Percentiles rank a stretch among this genome's conserved stretches.
Evolutionary conservation across 805 yeast species (phyloP).

Genomic region (Wickerhamiella lipophila): DNA sequence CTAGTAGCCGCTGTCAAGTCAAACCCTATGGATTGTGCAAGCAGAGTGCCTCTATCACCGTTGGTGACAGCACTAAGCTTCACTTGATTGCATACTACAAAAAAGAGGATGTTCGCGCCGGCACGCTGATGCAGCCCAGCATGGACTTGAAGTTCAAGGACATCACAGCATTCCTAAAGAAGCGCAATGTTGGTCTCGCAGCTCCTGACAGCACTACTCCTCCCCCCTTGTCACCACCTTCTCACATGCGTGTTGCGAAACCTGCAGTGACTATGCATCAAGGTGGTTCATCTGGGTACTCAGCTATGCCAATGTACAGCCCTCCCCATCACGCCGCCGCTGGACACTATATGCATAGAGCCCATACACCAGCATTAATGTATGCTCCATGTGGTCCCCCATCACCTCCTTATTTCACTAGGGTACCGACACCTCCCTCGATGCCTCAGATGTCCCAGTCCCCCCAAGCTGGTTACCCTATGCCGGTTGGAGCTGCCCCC

Average conservation of each 20-base stretch:
- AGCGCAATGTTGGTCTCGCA: neutral
- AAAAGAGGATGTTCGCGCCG: slow-evolving; percentile 23
- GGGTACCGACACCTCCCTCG: slow-evolving; percentile 1
- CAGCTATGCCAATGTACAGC: slow-evolving; percentile 4
- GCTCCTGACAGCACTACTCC: slow-evolving; percentile 9
- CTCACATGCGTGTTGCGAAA: neutral
- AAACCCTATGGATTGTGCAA: slow-evolving; percentile 47
- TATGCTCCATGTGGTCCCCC: slow-evolving; percentile 1
- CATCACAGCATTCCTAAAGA: slow-evolving; percentile 16
- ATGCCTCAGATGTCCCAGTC: slow-evolving; percentile 1
- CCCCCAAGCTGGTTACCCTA: neutral
- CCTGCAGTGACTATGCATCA: slow-evolving; percentile 1
- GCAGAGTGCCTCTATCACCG: slow-evolving; percentile 48
- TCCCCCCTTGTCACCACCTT: slow-evolving; percentile 8
- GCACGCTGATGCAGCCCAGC: slow-evolving; percentile 33
- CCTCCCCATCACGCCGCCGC: neutral
- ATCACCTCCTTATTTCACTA: neutral
- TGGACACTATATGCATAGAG: neutral
- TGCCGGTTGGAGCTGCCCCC: neutral
- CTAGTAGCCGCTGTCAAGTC: slow-evolving; percentile 30
- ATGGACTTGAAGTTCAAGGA: slow-evolving; percentile 32
- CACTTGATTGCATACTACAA: slow-evolving; percentile 49
- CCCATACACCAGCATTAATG: neutral
- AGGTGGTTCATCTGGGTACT: neutral
- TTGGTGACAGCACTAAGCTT: slow-evolving; percentile 39